phyloP scores from a whole-genome alignment of 805 yeast genomes.

The Wickerhamomyces hampshirensis region DNA sequence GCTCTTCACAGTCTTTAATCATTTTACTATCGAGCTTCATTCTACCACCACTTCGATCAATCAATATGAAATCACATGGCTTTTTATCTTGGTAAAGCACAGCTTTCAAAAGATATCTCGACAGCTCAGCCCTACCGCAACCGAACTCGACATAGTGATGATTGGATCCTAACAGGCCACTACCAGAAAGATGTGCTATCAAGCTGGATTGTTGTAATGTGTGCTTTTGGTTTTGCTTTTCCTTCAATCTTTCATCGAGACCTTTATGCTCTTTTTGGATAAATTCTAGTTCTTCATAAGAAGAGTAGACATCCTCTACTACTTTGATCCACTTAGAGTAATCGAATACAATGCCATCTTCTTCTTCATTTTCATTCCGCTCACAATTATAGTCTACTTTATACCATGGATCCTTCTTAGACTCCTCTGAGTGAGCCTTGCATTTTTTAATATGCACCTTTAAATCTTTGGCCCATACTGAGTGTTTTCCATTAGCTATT shows the following conservation, averaged over 20 bases:
- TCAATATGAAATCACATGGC: slow-evolving; percentile 43
- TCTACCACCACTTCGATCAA: slow-evolving; percentile 75
- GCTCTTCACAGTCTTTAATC: slow-evolving; percentile 41
- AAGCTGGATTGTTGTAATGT: slow-evolving; percentile 78
- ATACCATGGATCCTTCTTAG: slow-evolving; percentile 44
- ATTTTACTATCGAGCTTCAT: slow-evolving; percentile 76
- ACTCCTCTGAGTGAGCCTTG: slow-evolving; percentile 34
- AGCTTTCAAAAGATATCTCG: slow-evolving; percentile 50
- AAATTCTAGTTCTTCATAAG: slow-evolving; percentile 27
- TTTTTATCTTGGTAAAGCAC: slow-evolving; percentile 19
- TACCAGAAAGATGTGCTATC: slow-evolving; percentile 56
- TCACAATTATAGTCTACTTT: slow-evolving; percentile 38
- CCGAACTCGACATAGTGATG: slow-evolving; percentile 71
- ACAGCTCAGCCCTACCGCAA: slow-evolving; percentile 84
- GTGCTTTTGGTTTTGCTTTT: slow-evolving; percentile 63
- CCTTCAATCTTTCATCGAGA: slow-evolving; percentile 22
- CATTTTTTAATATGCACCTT: slow-evolving; percentile 59
- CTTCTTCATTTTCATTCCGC: background rate
- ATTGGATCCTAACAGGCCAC: slow-evolving; percentile 32
- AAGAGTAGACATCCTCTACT: slow-evolving; percentile 34
- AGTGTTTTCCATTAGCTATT: slow-evolving; percentile 67
- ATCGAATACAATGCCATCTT: slow-evolving; percentile 14
- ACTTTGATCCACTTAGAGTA: slow-evolving; percentile 28
- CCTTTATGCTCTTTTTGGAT: slow-evolving; percentile 24
- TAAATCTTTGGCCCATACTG: slow-evolving; percentile 59